Conservation (phyloP, 345 rosid genomes). For the Dipteronia sinensis region DNA sequence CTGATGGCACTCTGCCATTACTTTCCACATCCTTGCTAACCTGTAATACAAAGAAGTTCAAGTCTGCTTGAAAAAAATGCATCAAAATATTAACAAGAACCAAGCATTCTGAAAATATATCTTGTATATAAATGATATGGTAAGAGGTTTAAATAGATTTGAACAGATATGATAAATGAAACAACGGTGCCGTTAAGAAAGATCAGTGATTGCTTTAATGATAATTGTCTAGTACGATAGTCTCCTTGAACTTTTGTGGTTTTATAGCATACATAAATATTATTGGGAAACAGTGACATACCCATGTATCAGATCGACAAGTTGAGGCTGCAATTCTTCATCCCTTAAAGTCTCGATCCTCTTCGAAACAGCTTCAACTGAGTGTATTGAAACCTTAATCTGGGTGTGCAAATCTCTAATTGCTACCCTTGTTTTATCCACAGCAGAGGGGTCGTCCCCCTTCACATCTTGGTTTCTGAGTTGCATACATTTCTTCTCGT, state of each 20-base stretch:
- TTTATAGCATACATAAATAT: neutral
- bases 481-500: conserved; percentile 72
- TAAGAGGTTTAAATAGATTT: neutral
- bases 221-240: neutral
- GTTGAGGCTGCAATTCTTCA: conserved; percentile 94
- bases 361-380: conserved; percentile 80
- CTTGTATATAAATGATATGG: neutral
- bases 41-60: conserved; percentile 40
- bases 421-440: conserved; percentile 72
- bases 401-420: conserved; percentile 82
- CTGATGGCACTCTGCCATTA: conserved; percentile 89
- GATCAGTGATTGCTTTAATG: neutral
- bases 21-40: conserved; percentile 87
- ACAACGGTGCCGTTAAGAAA: neutral
- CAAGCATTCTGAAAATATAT: neutral
- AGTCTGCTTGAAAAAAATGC: neutral
- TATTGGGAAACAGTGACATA: conserved; percentile 31
- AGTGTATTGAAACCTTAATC: conserved; percentile 77
- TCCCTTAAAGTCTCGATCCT: conserved; percentile 87
- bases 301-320: conserved; percentile 84
- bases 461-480: conserved; percentile 78
- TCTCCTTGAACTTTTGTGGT: neutral
- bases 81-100: neutral
- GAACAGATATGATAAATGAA: too few species aligned
- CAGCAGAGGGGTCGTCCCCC: conserved; percentile 63